Conservation (phyloP, 1,284 basidiomycete genomes). For the Laetiporus sulphureus region DNA sequence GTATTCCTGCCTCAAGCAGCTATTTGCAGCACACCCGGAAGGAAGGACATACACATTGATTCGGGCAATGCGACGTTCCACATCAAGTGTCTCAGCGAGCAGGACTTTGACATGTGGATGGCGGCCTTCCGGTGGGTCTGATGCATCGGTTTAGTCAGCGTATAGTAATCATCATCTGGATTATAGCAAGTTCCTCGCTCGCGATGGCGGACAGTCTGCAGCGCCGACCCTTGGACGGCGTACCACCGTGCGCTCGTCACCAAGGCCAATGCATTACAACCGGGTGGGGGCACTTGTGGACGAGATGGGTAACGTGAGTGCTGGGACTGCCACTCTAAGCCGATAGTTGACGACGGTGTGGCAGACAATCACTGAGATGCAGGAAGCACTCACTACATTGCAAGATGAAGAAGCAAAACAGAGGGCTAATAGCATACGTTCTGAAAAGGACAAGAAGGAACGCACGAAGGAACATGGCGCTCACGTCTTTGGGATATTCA, state of each 20-base stretch:
- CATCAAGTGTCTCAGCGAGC: slow-evolving; percentile 61
- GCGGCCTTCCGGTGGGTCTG: slow-evolving; percentile 53
- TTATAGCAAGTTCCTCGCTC: slow-evolving; percentile 50
- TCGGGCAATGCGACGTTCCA: slow-evolving; percentile 72
- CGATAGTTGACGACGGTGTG: no score
- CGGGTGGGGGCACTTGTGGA: slow-evolving; percentile 47
- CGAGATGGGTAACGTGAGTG: slow-evolving; percentile 45
- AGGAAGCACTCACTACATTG: slow-evolving; percentile 18
- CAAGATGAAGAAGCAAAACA: slow-evolving; percentile 19
- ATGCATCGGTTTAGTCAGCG: background rate
- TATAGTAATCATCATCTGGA: background rate
- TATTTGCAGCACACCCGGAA: slow-evolving; percentile 61
- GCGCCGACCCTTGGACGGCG: slow-evolving; percentile 32
- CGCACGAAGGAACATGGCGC: slow-evolving; percentile 19
- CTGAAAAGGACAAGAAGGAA: slow-evolving; percentile 20
- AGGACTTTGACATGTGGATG: slow-evolving; percentile 76
- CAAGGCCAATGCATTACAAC: slow-evolving; percentile 28
- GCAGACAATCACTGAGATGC: slow-evolving; percentile 25
- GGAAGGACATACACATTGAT: slow-evolving; percentile 75
- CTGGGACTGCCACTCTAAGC: no score
- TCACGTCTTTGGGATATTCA: slow-evolving; percentile 23
- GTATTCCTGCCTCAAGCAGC: slow-evolving; percentile 63
- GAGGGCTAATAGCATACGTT: slow-evolving; percentile 12
- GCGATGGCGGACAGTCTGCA: slow-evolving; percentile 29
- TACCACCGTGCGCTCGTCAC: slow-evolving; percentile 32